phyloP scores from a whole-genome alignment of 495 filamentous ascomycete genomes.

The Halenospora varia region DNA sequence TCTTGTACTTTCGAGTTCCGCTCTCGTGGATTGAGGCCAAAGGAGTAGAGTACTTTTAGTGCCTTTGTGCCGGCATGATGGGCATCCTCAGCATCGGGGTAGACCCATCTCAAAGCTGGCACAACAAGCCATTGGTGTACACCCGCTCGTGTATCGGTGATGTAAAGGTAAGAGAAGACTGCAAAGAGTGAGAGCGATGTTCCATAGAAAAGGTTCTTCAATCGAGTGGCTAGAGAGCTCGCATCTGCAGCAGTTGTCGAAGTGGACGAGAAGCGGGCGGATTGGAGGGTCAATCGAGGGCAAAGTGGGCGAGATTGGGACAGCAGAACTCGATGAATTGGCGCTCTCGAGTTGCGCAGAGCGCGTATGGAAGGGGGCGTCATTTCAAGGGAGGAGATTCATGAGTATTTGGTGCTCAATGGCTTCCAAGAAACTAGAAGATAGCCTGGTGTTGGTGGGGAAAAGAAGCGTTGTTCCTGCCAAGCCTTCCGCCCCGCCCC shows the following conservation, averaged over 20 bases:
- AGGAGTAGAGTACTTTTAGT: constrained; percentile 63
- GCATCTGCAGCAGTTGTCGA: constrained; percentile 29
- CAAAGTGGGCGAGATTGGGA: constrained; percentile 14
- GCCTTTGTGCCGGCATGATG: constrained; percentile 70
- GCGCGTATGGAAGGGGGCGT: constrained; percentile 7
- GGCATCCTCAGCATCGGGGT: constrained; percentile 84
- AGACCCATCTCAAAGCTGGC: constrained; percentile 65
- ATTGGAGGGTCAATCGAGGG: neutral
- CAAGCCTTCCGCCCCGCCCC: too few species aligned
- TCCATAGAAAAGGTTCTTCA: constrained; percentile 51
- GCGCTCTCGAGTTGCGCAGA: constrained; percentile 9
- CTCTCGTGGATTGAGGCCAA: constrained; percentile 73
- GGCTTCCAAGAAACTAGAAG: neutral
- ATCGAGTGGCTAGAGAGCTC: constrained; percentile 30
- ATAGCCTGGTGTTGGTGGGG: too few species aligned
- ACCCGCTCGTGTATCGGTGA: constrained; percentile 86
- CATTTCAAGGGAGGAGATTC: constrained; percentile 6
- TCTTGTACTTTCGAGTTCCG: constrained; percentile 33
- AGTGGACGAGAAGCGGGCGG: constrained; percentile 36
- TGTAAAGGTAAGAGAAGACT: constrained; percentile 64
- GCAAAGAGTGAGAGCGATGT: constrained; percentile 48
- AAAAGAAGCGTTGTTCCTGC: too few species aligned
- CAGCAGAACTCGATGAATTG: constrained; percentile 3
- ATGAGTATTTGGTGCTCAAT: neutral
- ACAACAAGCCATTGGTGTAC: constrained; percentile 79